These are phyloP conservation scores for Kwoniella bestiolae DNA, from an alignment of 768 basidiomycete species.

Conservation along the genomic window DNA sequence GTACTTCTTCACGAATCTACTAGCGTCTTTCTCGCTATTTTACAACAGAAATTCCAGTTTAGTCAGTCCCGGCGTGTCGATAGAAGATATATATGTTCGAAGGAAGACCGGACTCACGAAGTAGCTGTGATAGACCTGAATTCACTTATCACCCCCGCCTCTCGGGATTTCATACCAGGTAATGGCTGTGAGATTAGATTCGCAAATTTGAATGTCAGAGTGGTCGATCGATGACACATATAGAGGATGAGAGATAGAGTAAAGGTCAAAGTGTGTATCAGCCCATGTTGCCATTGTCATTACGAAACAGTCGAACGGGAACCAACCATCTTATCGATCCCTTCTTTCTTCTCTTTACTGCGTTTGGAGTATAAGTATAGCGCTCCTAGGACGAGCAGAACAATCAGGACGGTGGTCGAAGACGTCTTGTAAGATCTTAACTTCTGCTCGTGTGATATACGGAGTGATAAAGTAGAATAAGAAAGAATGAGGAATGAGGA, in stretches of 20 bases:
- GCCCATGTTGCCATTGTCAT: too few species aligned
- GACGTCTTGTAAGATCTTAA: background rate
- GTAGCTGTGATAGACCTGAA: slow-evolving; percentile 51
- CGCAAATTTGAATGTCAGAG: too few species aligned
- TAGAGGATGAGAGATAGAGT: too few species aligned
- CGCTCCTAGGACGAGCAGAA: slow-evolving; percentile 5
- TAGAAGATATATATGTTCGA: too few species aligned
- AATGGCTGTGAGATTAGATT: too few species aligned
- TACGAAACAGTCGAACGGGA: background rate
- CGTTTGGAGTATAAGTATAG: background rate
- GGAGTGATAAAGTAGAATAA: background rate
- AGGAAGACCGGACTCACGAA: slow-evolving; percentile 39
- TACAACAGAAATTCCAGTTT: too few species aligned
- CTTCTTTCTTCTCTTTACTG: background rate
- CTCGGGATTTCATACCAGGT: slow-evolving; percentile 14
- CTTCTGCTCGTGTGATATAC: background rate
- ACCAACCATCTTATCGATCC: slow-evolving; percentile 9
- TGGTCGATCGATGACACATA: too few species aligned
- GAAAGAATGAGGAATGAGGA: background rate
- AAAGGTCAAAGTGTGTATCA: too few species aligned
- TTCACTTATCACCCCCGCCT: slow-evolving; percentile 25
- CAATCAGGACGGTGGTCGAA: background rate
- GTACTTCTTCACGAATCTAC: slow-evolving; percentile 50
- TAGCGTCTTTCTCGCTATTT: slow-evolving; percentile 45
- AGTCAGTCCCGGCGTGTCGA: too few species aligned